phyloP scores from a whole-genome alignment of 495 filamentous ascomycete genomes.

The Amniculicola lignicola region DNA sequence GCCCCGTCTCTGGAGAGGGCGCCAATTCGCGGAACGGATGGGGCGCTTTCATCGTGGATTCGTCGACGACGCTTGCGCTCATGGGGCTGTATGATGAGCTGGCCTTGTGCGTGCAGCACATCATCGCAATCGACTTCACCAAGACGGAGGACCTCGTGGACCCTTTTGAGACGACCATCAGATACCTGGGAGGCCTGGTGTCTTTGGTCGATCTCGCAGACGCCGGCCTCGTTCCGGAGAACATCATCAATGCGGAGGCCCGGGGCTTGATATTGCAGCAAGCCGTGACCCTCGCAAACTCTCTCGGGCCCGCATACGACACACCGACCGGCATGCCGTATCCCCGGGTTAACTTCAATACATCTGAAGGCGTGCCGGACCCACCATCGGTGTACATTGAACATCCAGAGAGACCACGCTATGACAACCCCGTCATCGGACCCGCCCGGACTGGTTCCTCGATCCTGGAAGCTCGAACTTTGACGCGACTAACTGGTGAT shows the following conservation, averaged over 20 bases:
- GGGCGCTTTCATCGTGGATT: conserved; percentile 42
- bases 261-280: conserved; percentile 34
- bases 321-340: conserved; percentile 39
- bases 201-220: conserved; percentile 37
- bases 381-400: conserved; percentile 17
- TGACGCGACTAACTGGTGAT: conserved; percentile 35
- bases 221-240: conserved; percentile 28
- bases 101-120: conserved; percentile 31
- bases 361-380: conserved; percentile 20
- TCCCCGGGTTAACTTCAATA: conserved; percentile 38
- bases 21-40: conserved; percentile 36
- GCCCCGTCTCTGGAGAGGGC: conserved; percentile 33
- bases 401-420: conserved; percentile 25
- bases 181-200: conserved; percentile 38
- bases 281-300: conserved; percentile 34
- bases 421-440: conserved; percentile 27
- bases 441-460: conserved; percentile 36
- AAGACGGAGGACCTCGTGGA: conserved; percentile 34
- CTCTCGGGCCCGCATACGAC: conserved; percentile 37
- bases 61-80: conserved; percentile 37
- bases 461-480: conserved; percentile 35
- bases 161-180: conserved; percentile 39
- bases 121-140: conserved; percentile 36
- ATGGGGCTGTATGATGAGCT: conserved; percentile 42
- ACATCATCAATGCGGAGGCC: conserved; percentile 19